These are phyloP conservation scores for Murraya paniculata DNA, from an alignment of 345 rosid genomes.

Conservation along the genomic window DNA sequence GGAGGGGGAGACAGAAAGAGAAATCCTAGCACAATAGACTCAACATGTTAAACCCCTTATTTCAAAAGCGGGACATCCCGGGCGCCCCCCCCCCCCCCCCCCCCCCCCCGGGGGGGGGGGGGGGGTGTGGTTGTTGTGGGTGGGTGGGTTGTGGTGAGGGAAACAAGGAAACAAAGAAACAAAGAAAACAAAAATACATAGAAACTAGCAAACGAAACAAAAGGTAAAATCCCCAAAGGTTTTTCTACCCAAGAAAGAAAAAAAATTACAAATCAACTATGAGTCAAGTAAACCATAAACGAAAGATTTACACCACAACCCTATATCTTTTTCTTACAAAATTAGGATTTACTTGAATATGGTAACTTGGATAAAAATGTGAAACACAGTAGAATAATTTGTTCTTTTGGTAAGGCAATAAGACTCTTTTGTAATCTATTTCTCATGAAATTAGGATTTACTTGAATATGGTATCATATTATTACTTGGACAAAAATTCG, in stretches of 20 bases:
- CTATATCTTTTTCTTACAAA: background rate
- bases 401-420: no score
- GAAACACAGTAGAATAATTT: background rate
- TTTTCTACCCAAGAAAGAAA: background rate
- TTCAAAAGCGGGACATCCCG: background rate
- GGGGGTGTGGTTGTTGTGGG: no score
- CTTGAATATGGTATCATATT: background rate
- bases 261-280: background rate
- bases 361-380: background rate
- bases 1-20: background rate
- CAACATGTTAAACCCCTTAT: background rate
- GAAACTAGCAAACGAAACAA: background rate
- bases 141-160: no score
- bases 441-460: background rate
- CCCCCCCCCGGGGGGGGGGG: no score
- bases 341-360: background rate
- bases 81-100: no score
- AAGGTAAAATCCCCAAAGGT: background rate
- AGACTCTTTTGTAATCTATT: background rate
- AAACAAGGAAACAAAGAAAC: background rate
- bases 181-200: background rate
- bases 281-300: background rate
- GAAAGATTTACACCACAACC: background rate
- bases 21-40: background rate
- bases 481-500: background rate